phyloP scores from a whole-genome alignment of 768 basidiomycete genomes.

The Lyophyllum shimeji region DNA sequence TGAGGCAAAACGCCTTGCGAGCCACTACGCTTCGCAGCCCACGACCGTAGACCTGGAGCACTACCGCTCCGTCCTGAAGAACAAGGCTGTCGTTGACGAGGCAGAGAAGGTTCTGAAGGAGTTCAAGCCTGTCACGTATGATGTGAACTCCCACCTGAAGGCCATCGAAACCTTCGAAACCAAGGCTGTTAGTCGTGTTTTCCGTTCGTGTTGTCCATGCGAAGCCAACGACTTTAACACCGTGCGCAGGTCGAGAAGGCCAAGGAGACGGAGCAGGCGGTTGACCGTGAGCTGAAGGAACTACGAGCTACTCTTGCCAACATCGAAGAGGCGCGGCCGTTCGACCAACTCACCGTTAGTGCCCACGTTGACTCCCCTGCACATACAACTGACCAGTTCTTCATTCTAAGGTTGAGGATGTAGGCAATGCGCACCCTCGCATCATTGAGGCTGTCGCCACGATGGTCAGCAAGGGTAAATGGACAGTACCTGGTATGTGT shows the following conservation, averaged over 20 bases:
- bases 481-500: slow-evolving; percentile 87
- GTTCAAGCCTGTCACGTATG: slow-evolving; percentile 96
- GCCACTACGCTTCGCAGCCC: slow-evolving; percentile 64
- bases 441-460: slow-evolving; percentile 88
- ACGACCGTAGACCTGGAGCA: slow-evolving; percentile 87
- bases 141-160: slow-evolving; percentile 85
- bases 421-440: slow-evolving; percentile 90
- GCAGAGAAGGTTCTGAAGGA: slow-evolving; percentile 85
- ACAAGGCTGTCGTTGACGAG: slow-evolving; percentile 88
- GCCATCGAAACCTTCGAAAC: slow-evolving; percentile 96
- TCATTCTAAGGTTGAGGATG: slow-evolving; percentile 71
- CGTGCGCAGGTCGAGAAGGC: slow-evolving; percentile 76
- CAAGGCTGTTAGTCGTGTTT: slow-evolving; percentile 69
- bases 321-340: slow-evolving; percentile 96
- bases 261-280: slow-evolving; percentile 85
- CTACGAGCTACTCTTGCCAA: slow-evolving; percentile 93
- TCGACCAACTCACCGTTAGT: slow-evolving; percentile 90
- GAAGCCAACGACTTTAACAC: background rate
- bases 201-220: background rate
- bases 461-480: slow-evolving; percentile 98
- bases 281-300: slow-evolving; percentile 86
- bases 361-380: background rate
- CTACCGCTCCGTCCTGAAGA: slow-evolving; percentile 91
- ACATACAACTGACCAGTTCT: slow-evolving; percentile 4
- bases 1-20: slow-evolving; percentile 78